These are phyloP conservation scores for Chaetomium tenue DNA, from an alignment of 495 filamentous ascomycete species.

Conservation along the genomic window DNA sequence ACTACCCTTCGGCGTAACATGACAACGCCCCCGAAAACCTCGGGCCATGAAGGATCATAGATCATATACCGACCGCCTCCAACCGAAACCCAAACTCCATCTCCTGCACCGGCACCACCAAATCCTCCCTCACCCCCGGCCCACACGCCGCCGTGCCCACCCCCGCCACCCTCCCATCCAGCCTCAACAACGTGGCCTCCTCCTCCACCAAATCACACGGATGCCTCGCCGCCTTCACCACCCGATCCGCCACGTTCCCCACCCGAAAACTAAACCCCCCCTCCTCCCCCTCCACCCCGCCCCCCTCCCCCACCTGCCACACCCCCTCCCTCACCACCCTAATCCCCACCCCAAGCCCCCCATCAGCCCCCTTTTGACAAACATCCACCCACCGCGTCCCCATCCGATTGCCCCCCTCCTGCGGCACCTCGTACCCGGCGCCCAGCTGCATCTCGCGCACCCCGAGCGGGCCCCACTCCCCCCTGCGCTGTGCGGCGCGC, in stretches of 20 bases:
- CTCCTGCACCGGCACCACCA: slow-evolving; percentile 32
- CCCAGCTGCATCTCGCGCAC: slow-evolving; percentile 50
- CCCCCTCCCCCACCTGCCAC: slow-evolving; percentile 26
- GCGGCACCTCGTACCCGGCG: slow-evolving; percentile 60
- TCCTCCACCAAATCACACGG: slow-evolving; percentile 55
- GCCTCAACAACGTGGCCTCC: slow-evolving; percentile 52
- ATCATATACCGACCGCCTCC: slow-evolving; percentile 17
- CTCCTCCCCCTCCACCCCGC: slow-evolving; percentile 11
- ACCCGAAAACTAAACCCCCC: slow-evolving; percentile 54
- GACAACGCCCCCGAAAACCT: too few species aligned
- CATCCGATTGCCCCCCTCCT: slow-evolving; percentile 62
- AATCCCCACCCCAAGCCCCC: too few species aligned
- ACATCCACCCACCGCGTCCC: slow-evolving; percentile 54
- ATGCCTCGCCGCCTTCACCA: slow-evolving; percentile 56
- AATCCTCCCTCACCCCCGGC: slow-evolving; percentile 54
- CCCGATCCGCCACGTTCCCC: slow-evolving; percentile 47
- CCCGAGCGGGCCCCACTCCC: slow-evolving; percentile 48
- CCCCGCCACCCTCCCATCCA: slow-evolving; percentile 57
- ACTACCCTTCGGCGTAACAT: too few species aligned
- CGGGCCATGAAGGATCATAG: too few species aligned
- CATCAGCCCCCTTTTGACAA: slow-evolving; percentile 23
- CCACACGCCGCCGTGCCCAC: slow-evolving; percentile 62
- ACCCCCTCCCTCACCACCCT: slow-evolving; percentile 17
- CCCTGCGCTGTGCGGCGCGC: slow-evolving; percentile 53
- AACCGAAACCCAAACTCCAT: slow-evolving; percentile 31